These are phyloP conservation scores for Elsinoe australis DNA, from an alignment of 2,329 filamentous ascomycete genomes.

Conservation along the genomic window DNA sequence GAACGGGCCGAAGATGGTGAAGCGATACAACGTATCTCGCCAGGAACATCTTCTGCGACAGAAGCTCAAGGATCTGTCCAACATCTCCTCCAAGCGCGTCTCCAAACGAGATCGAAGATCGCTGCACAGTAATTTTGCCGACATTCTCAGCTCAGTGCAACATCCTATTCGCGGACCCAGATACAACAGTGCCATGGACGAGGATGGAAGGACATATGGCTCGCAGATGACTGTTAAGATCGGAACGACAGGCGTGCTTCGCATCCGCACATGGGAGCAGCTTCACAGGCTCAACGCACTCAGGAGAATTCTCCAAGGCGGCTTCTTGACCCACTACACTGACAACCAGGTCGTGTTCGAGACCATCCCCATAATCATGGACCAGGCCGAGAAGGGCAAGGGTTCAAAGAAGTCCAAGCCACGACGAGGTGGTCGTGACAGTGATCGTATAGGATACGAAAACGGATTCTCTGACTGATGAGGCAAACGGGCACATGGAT, in stretches of 20 bases:
- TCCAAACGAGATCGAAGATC: conserved; percentile 60
- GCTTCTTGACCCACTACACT: conserved; percentile 57
- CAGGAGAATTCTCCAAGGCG: conserved; percentile 53
- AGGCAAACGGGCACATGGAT: neutral
- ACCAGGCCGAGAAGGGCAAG: conserved; percentile 21
- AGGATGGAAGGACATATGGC: conserved; percentile 54
- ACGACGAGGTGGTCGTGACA: conserved; percentile 3
- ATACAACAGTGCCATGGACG: conserved; percentile 57
- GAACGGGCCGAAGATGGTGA: conserved; percentile 46
- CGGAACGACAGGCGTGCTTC: conserved; percentile 52
- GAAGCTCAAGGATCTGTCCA: conserved; percentile 52
- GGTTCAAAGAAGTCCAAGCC: conserved; percentile 6
- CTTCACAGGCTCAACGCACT: conserved; percentile 55
- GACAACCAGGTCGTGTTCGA: conserved; percentile 55
- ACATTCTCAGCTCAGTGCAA: conserved; percentile 59
- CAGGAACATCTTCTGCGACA: conserved; percentile 54
- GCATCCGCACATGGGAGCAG: conserved; percentile 69
- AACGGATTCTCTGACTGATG: conserved; percentile 8
- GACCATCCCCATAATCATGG: conserved; percentile 42
- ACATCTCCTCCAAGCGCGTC: conserved; percentile 52
- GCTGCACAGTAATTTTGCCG: conserved; percentile 58
- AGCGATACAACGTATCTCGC: conserved; percentile 61
- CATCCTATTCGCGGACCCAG: conserved; percentile 59
- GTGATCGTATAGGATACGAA: conserved; percentile 10
- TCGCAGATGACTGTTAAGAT: conserved; percentile 56